These are phyloP conservation scores for Escallonia rubra DNA, from an alignment of 129 eudicot species.

Conservation along the genomic window DNA sequence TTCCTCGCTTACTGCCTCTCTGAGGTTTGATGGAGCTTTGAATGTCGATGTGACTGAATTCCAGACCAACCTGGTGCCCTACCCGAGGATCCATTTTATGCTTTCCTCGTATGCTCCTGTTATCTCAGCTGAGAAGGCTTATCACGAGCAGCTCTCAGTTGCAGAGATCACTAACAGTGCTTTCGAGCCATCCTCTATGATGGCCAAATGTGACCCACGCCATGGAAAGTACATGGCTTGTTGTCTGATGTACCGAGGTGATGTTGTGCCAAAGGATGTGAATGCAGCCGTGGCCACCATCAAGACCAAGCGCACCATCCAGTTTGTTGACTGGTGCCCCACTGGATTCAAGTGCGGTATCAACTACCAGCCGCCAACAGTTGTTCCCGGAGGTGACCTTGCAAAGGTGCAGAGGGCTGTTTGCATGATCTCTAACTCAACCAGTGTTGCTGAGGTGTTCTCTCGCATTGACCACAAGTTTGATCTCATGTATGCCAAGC, in stretches of 20 bases:
- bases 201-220: constrained; percentile 43
- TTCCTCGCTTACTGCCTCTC: constrained; percentile 40
- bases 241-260: constrained; percentile 43
- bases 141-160: constrained; percentile 36
- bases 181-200: constrained; percentile 43
- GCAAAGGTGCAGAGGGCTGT: constrained; percentile 48
- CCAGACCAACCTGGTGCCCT: constrained; percentile 44
- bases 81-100: constrained; percentile 44
- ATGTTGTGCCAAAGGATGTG: constrained; percentile 46
- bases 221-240: constrained; percentile 44
- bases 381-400: constrained; percentile 35
- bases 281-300: constrained; percentile 50
- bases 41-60: constrained; percentile 42
- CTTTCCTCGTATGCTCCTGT: constrained; percentile 47
- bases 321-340: constrained; percentile 59
- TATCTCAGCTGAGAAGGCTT: constrained; percentile 37
- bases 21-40: constrained; percentile 39
- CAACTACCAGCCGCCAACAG: constrained; percentile 51
- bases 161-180: constrained; percentile 46
- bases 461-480: constrained; percentile 38
- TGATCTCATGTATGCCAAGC: constrained; percentile 36
- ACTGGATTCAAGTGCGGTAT: constrained; percentile 57
- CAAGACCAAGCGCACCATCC: constrained; percentile 46
- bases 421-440: constrained; percentile 39
- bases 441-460: constrained; percentile 43